Evolutionary conservation across 306 rosid genomes (phyloP).

Genomic region (Datisca glomerata): DNA sequence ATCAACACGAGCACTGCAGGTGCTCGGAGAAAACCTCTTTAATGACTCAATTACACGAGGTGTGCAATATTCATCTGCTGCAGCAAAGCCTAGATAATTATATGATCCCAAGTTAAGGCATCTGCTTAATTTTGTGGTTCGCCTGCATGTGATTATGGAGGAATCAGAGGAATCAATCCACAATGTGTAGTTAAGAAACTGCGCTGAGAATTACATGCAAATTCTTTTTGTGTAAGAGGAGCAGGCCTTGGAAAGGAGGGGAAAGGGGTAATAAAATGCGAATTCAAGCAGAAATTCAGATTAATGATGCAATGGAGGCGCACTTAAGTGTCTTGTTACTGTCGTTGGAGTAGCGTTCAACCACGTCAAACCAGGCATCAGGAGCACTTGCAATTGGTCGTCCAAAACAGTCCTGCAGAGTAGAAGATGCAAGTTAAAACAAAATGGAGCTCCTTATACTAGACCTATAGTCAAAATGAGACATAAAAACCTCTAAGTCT

Average conservation of each 20-base stretch:
- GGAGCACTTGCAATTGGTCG: slow-evolving; percentile 93
- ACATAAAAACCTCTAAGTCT: no score
- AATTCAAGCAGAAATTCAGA: slow-evolving; percentile 6
- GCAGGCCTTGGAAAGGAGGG: neutral
- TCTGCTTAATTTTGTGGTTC: slow-evolving; percentile 43
- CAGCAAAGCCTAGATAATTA: slow-evolving; percentile 92
- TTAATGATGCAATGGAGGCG: neutral
- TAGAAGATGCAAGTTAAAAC: neutral
- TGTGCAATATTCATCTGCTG: slow-evolving; percentile 81
- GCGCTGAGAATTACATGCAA: no score
- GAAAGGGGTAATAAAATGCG: no score
- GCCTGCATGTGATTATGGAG: slow-evolving; percentile 29
- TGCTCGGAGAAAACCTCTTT: slow-evolving; percentile 70
- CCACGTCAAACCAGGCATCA: slow-evolving; percentile 96
- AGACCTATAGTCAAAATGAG: no score
- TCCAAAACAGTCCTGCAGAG: slow-evolving; percentile 77
- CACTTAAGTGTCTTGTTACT: slow-evolving; percentile 78
- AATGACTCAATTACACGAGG: slow-evolving; percentile 70
- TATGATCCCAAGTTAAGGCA: slow-evolving; percentile 93
- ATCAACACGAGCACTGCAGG: slow-evolving; percentile 79
- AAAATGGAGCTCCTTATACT: no score
- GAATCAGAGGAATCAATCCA: neutral
- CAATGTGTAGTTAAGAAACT: neutral
- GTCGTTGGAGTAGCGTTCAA: slow-evolving; percentile 86
- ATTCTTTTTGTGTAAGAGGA: neutral